phyloP scores from a whole-genome alignment of 1,284 basidiomycete species.

The Moniliophthora roreri region DNA sequence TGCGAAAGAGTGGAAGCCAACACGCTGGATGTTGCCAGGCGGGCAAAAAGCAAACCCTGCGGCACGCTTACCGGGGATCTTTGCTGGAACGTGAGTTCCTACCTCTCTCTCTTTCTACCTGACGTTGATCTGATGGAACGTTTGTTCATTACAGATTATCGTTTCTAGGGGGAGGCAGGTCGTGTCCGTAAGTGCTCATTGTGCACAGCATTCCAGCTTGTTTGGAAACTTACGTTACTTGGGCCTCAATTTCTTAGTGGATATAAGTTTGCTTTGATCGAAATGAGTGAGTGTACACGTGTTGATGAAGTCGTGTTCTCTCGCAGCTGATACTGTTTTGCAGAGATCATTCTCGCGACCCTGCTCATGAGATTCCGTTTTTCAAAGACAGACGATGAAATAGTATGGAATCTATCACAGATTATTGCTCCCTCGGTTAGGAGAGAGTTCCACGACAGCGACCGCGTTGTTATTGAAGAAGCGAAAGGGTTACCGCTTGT shows the following conservation, averaged over 20 bases:
- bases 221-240: background rate
- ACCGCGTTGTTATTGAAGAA: constrained; percentile 22
- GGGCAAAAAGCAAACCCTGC: background rate
- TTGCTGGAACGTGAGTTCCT: constrained; percentile 36
- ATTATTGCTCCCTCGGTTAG: constrained; percentile 40
- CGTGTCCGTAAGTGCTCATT: constrained; percentile 35
- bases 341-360: constrained; percentile 38
- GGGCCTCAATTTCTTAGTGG: constrained; percentile 27
- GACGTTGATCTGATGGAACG: background rate
- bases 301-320: background rate
- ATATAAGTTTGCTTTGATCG: constrained; percentile 38
- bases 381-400: constrained; percentile 28
- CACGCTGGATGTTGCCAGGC: constrained; percentile 10
- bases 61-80: constrained; percentile 34
- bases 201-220: background rate
- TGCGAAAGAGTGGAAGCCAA: constrained; percentile 35
- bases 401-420: constrained; percentile 44
- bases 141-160: constrained; percentile 31
- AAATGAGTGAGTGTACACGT: constrained; percentile 36
- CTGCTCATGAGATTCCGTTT: constrained; percentile 34
- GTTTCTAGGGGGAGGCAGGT: constrained; percentile 38
- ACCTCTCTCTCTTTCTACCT: background rate
- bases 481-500: constrained; percentile 34
- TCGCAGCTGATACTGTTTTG: background rate
- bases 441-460: constrained; percentile 7